These are phyloP conservation scores for Cicer judaicum DNA, from an alignment of 306 rosid genomes.

Conservation along the genomic window DNA sequence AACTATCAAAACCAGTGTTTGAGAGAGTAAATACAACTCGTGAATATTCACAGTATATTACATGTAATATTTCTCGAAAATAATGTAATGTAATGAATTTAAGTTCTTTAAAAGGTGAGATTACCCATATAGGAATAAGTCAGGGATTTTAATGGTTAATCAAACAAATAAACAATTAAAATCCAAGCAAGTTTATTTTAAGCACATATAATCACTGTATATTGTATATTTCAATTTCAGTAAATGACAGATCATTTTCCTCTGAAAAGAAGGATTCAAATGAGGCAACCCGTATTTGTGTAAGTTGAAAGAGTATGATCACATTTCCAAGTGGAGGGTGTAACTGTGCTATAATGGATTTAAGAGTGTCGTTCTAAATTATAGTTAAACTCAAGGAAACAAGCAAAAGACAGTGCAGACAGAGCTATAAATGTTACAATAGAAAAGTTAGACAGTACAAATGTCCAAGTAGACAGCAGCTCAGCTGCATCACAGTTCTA, in stretches of 20 bases:
- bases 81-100: background rate
- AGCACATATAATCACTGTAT: conserved; percentile 9
- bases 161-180: background rate
- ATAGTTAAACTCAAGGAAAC: background rate
- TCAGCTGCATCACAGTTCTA: conserved; percentile 47
- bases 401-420: conserved; percentile 20
- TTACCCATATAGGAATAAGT: background rate
- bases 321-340: background rate
- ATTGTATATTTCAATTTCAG: background rate
- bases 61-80: background rate
- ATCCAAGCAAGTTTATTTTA: background rate
- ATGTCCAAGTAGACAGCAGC: conserved; percentile 16
- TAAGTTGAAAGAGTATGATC: background rate
- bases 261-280: background rate
- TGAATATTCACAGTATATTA: background rate
- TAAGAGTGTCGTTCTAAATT: conserved; percentile 8
- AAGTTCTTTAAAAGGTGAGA: background rate
- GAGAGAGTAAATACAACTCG: background rate
- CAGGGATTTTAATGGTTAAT: background rate
- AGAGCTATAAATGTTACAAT: conserved; percentile 7
- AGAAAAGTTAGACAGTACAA: conserved; percentile 9
- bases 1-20: no score
- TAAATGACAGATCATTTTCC: background rate
- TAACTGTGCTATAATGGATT: background rate
- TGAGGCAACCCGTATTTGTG: background rate